Conservation (phyloP, 495 filamentous ascomycete species). For the Hypoxylon crocopeplum region DNA sequence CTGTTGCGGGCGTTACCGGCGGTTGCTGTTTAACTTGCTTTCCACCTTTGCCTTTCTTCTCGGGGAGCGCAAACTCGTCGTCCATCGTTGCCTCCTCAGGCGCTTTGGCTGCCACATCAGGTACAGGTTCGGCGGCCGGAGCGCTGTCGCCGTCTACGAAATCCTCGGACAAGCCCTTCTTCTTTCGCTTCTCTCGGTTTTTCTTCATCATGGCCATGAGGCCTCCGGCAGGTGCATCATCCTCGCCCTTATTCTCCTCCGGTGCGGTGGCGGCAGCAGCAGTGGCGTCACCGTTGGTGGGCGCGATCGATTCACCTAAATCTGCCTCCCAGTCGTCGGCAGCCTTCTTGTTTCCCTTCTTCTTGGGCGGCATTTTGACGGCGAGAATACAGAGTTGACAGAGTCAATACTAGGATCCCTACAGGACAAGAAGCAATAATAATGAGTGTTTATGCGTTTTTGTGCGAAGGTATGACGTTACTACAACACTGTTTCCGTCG, state of each 20-base stretch:
- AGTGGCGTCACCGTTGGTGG: constrained; percentile 52
- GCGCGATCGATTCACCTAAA: constrained; percentile 76
- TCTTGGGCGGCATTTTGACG: constrained; percentile 83
- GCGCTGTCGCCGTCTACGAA: constrained; percentile 76
- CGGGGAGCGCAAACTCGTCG: constrained; percentile 83
- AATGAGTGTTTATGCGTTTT: background rate
- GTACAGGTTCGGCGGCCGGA: constrained; percentile 52
- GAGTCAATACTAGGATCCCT: background rate
- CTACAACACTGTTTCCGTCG: too few relatives aligned
- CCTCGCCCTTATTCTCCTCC: constrained; percentile 59
- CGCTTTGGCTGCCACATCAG: constrained; percentile 68
- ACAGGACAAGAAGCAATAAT: background rate
- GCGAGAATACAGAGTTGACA: background rate
- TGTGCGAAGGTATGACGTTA: background rate
- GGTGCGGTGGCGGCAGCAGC: constrained; percentile 47
- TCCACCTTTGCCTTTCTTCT: constrained; percentile 94
- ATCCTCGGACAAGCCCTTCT: constrained; percentile 84
- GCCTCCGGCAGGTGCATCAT: constrained; percentile 62
- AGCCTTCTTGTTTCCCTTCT: constrained; percentile 87
- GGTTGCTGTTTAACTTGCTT: constrained; percentile 77
- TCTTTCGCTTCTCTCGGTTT: constrained; percentile 88
- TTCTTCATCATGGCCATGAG: constrained; percentile 88
- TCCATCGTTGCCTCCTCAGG: constrained; percentile 87
- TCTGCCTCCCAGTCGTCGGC: constrained; percentile 96
- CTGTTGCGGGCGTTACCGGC: constrained; percentile 49